Conservation (phyloP, 73 alveolate species). For the Paramecium octaurelia region DNA sequence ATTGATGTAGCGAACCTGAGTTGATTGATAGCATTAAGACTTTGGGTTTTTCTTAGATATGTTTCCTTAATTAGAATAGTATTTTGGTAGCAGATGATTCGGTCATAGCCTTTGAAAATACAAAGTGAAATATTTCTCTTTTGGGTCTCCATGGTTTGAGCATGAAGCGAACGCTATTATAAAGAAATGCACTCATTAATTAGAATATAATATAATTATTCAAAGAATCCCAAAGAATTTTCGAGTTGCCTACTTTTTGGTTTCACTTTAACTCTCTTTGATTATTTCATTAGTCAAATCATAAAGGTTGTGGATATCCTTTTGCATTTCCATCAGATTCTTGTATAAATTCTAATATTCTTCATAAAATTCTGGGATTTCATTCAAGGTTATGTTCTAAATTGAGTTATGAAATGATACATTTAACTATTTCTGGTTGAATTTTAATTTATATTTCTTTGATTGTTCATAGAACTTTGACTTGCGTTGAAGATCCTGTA, state of each 20-base stretch:
- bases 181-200: neutral
- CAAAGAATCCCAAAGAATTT: slow-evolving; percentile 36
- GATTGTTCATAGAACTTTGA: slow-evolving; percentile 26
- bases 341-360: slow-evolving; percentile 20
- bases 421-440: neutral
- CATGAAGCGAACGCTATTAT: neutral
- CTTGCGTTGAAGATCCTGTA: neutral
- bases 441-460: neutral
- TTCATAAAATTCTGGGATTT: neutral
- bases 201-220: neutral
- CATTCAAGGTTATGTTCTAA: neutral
- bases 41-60: neutral
- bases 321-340: slow-evolving; percentile 10
- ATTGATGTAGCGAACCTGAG: neutral
- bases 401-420: neutral
- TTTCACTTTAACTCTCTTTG: neutral
- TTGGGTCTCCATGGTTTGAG: slow-evolving; percentile 4
- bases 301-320: neutral
- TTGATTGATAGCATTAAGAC: neutral
- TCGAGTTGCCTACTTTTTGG: neutral
- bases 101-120: neutral
- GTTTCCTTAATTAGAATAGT: neutral
- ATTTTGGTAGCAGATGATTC: neutral
- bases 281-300: slow-evolving; percentile 10
- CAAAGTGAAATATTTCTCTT: slow-evolving; percentile 26